Evolutionary conservation across 805 yeast species (phyloP).

Genomic region (Wickerhamomyces ciferrii): DNA sequence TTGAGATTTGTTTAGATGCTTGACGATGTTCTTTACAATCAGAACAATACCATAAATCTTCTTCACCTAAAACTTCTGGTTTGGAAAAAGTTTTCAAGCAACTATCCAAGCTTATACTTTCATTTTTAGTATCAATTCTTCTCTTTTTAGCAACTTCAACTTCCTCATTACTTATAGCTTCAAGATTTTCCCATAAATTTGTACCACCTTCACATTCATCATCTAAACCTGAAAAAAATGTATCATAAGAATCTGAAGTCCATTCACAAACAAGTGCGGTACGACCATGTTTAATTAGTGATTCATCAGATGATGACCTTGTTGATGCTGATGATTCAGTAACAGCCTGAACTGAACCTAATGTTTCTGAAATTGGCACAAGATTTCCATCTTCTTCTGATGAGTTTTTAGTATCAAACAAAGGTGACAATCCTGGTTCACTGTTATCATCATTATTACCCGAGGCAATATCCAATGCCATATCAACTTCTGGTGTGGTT

Average conservation of each 20-base stretch:
- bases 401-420: neutral
- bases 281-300: slow-evolving; percentile 24
- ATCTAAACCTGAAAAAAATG: slow-evolving; percentile 45
- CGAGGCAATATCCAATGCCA: neutral
- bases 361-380: neutral
- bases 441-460: neutral
- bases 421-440: neutral
- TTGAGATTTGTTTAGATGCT: slow-evolving; percentile 84
- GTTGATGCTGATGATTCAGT: neutral
- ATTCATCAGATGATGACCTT: neutral
- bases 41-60: slow-evolving; percentile 94
- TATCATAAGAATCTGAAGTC: slow-evolving; percentile 41
- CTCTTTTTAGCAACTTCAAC: slow-evolving; percentile 39
- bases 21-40: slow-evolving; percentile 82
- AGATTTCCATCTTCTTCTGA: neutral
- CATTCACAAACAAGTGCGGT: slow-evolving; percentile 63
- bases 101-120: slow-evolving; percentile 57
- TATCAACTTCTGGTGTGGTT: slow-evolving; percentile 3
- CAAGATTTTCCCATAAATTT: slow-evolving; percentile 53
- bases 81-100: slow-evolving; percentile 72
- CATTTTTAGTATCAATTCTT: slow-evolving; percentile 24
- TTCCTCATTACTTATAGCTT: slow-evolving; percentile 45
- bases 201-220: slow-evolving; percentile 40
- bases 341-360: neutral
- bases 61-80: slow-evolving; percentile 80